These are phyloP conservation scores for Rhizophagus clarus DNA, from an alignment of 192 early-diverging fungal genomes.

Conservation along the genomic window DNA sequence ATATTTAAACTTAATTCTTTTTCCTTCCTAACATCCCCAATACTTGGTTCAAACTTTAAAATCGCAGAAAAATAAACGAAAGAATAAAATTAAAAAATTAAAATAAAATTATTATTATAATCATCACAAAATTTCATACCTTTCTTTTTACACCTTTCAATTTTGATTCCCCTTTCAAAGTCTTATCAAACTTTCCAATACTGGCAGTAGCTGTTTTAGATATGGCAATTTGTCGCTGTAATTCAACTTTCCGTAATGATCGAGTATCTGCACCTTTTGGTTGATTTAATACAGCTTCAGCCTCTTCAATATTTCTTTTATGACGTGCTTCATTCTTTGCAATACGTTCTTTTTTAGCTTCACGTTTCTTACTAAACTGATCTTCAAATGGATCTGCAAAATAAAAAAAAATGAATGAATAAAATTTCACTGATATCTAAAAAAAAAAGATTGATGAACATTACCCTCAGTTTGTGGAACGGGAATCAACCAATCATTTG, in stretches of 20 bases:
- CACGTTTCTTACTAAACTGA: constrained; percentile 73
- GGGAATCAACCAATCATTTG: constrained; percentile 92
- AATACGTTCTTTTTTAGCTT: constrained; percentile 88
- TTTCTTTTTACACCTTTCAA: constrained; percentile 78
- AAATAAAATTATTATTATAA: not conserved
- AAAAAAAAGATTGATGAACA: not conserved
- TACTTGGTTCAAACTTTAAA: constrained; percentile 62
- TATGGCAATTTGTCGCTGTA: constrained; percentile 72
- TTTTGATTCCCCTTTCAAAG: constrained; percentile 79
- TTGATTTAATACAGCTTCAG: constrained; percentile 52
- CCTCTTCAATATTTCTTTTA: constrained; percentile 85
- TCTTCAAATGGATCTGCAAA: constrained; percentile 81
- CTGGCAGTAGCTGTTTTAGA: constrained; percentile 87
- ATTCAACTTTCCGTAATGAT: constrained; percentile 68
- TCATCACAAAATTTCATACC: constrained; percentile 27
- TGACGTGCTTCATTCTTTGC: constrained; percentile 88
- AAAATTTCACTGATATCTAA: not conserved
- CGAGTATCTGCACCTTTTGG: constrained; percentile 57
- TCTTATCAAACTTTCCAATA: constrained; percentile 88
- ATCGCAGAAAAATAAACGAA: not conserved
- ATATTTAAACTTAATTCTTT: constrained; percentile 72
- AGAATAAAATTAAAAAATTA: not conserved
- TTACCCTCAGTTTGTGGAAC: constrained; percentile 68
- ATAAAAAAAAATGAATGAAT: not conserved
- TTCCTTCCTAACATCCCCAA: constrained; percentile 64